phyloP scores from a whole-genome alignment of 1,284 basidiomycete genomes.

The Cystobasidiaceae sp. region DNA sequence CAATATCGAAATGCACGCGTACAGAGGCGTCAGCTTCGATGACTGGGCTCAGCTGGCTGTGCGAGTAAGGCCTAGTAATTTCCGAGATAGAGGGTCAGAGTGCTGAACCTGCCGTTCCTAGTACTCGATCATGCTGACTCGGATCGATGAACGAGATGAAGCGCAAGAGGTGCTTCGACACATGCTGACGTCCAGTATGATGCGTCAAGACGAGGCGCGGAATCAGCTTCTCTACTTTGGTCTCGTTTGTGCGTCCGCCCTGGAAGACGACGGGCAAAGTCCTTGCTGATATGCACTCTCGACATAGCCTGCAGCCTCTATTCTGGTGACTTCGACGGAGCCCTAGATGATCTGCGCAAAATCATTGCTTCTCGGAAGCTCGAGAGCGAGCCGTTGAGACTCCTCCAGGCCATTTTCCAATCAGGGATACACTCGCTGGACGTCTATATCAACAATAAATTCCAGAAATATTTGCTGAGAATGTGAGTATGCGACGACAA shows the following conservation, averaged over 20 bases:
- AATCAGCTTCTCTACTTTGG: conserved; percentile 50
- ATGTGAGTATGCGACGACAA: conserved; percentile 22
- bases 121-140: conserved; percentile 78
- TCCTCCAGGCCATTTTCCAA: conserved; percentile 65
- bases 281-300: neutral
- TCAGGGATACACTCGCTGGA: conserved; percentile 63
- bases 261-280: neutral
- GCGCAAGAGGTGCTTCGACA: conserved; percentile 77
- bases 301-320: conserved; percentile 63
- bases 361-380: conserved; percentile 60
- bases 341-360: conserved; percentile 68
- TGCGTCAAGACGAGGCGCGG: conserved; percentile 68
- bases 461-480: conserved; percentile 63
- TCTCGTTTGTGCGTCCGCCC: conserved; percentile 58
- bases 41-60: conserved; percentile 81
- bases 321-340: conserved; percentile 55
- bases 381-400: conserved; percentile 72
- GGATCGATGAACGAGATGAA: conserved; percentile 56
- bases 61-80: conserved; percentile 56
- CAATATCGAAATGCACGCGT: conserved; percentile 53
- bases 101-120: conserved; percentile 45
- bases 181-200: conserved; percentile 68
- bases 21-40: conserved; percentile 75
- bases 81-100: neutral
- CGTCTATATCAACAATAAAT: conserved; percentile 65